Percentiles rank a stretch among this genome's conserved stretches.
These are phyloP conservation scores for Sporobolomyces phaffii DNA, from an alignment of 768 basidiomycete species.

Conservation along the genomic window DNA sequence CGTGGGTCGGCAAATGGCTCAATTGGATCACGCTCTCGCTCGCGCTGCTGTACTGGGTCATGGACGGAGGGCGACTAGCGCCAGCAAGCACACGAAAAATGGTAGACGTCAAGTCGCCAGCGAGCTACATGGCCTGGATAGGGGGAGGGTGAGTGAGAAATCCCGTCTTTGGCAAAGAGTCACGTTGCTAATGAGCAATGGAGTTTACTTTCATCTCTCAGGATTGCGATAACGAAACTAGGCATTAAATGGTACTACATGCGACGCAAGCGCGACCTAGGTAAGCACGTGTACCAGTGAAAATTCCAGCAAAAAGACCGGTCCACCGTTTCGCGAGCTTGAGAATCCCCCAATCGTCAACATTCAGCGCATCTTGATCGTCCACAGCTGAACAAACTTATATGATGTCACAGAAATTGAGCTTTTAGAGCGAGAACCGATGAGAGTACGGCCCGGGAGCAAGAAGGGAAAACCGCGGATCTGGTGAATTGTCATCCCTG, in stretches of 20 bases:
- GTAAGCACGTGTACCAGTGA: not conserved
- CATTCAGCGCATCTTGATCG: too few species aligned
- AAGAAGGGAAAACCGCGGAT: too few species aligned
- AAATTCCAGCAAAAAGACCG: too few species aligned
- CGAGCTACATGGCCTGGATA: constrained; percentile 5
- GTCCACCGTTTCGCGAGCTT: too few species aligned
- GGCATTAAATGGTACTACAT: constrained; percentile 7
- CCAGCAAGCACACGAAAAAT: not conserved
- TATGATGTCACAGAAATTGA: too few species aligned
- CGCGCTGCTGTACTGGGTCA: constrained; percentile 6
- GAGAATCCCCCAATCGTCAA: too few species aligned
- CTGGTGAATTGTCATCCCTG: too few species aligned
- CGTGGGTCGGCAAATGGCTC: constrained; percentile 2
- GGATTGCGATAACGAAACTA: constrained; percentile 1
- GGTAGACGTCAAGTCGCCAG: not conserved
- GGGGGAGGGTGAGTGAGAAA: constrained; percentile 16
- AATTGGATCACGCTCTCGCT: constrained; percentile 8
- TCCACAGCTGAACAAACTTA: too few species aligned
- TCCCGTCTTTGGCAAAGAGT: not conserved
- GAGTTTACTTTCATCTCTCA: too few species aligned
- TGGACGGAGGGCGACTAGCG: not conserved
- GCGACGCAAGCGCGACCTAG: not conserved
- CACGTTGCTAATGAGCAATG: too few species aligned
- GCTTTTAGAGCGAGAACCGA: constrained; percentile 1
- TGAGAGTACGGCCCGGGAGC: not conserved